Evolutionary conservation across 139 green algal genomes (phyloP).

Genomic region (Zygnema circumcarinatum): DNA sequence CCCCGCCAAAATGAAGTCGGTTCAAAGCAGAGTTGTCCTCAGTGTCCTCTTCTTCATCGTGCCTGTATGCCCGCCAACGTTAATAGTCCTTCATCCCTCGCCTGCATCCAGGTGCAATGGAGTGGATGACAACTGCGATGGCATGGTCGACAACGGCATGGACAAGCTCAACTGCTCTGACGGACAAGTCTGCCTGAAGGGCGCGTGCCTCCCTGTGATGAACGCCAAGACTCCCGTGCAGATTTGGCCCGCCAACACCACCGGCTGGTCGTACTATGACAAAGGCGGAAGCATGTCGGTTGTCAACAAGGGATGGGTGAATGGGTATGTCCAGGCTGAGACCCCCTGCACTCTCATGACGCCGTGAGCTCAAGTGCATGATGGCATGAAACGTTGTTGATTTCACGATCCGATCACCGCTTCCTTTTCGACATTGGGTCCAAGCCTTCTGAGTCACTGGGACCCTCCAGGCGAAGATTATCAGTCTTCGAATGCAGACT

Average conservation of each 20-base stretch:
- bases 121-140: constrained; percentile 32
- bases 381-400: too few relatives aligned
- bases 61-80: too few relatives aligned
- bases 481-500: too few relatives aligned
- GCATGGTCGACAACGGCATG: constrained; percentile 14
- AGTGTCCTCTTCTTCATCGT: too few relatives aligned
- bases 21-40: not conserved
- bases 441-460: too few relatives aligned
- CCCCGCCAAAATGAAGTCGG: not conserved
- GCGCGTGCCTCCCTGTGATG: constrained; percentile 7
- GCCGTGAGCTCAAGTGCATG: too few relatives aligned
- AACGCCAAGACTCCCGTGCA: not conserved
- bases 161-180: constrained; percentile 23
- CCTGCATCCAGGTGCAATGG: constrained; percentile 37
- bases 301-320: too few relatives aligned
- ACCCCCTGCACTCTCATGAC: too few relatives aligned
- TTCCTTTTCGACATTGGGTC: too few relatives aligned
- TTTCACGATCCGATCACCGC: too few relatives aligned
- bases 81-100: constrained; percentile 15
- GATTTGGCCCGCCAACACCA: not conserved
- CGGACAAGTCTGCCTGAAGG: constrained; percentile 13
- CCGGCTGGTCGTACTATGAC: constrained; percentile 9
- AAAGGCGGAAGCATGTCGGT: not conserved
- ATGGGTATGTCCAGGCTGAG: too few relatives aligned
- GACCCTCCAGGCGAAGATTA: too few relatives aligned